These are phyloP conservation scores for Ophiostoma perfectum DNA, from an alignment of 2,329 filamentous ascomycete genomes.

Conservation along the genomic window DNA sequence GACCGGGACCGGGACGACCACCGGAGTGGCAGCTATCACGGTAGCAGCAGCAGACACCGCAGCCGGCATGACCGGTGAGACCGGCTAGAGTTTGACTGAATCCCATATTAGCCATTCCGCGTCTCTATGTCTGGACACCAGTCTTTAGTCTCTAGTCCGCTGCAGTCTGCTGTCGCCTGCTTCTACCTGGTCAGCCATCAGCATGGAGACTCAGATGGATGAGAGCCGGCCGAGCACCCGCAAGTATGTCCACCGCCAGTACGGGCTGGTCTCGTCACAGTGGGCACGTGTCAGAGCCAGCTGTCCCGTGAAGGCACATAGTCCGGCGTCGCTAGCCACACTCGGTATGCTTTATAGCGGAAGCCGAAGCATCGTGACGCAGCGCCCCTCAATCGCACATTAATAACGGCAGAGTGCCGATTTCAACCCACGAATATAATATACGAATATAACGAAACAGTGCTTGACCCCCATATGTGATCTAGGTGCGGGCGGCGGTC, in stretches of 20 bases:
- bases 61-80: slow-evolving; percentile 20
- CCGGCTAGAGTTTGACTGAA: neutral
- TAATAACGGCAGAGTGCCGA: neutral
- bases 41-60: slow-evolving; percentile 19
- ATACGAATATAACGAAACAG: neutral
- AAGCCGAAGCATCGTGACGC: slow-evolving; percentile 9
- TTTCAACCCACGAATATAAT: neutral
- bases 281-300: too few relatives aligned
- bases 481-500: too few relatives aligned
- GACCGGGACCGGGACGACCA: slow-evolving; percentile 16
- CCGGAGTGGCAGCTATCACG: slow-evolving; percentile 5
- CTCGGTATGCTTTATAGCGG: slow-evolving; percentile 10
- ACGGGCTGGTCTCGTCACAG: too few relatives aligned
- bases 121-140: neutral
- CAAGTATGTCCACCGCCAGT: too few relatives aligned
- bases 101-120: neutral
- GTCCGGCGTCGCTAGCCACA: too few relatives aligned
- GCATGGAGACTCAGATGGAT: too few relatives aligned
- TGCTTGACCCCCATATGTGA: neutral
- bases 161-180: too few relatives aligned
- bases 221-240: too few relatives aligned
- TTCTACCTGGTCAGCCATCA: too few relatives aligned
- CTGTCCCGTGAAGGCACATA: too few relatives aligned
- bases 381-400: neutral
- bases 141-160: neutral